Evolutionary conservation across 2,329 filamentous ascomycete species (phyloP).

Genomic region (Aspergillus piperis): DNA sequence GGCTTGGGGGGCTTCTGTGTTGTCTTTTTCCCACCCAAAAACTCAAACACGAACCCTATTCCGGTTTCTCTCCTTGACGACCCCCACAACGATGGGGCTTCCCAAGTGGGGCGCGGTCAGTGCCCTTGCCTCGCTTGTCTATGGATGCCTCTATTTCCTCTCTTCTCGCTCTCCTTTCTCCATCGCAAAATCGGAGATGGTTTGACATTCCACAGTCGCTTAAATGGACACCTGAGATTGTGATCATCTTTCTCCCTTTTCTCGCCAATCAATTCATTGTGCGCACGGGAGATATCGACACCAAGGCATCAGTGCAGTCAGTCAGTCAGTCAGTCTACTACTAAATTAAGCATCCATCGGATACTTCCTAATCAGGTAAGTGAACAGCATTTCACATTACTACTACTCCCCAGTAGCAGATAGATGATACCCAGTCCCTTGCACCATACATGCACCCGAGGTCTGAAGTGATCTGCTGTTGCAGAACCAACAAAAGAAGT

Average conservation of each 20-base stretch:
- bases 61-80: neutral
- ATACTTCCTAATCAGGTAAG: neutral
- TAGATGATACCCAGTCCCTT: neutral
- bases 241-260: too few species aligned
- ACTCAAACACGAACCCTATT: slow-evolving; percentile 1
- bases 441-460: slow-evolving; percentile 1
- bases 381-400: neutral
- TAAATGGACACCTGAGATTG: neutral
- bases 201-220: neutral
- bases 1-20: neutral
- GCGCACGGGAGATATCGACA: too few species aligned
- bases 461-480: neutral
- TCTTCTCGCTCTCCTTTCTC: too few species aligned
- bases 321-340: neutral
- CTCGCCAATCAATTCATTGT: too few species aligned
- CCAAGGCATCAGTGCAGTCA: neutral
- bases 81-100: neutral
- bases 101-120: neutral
- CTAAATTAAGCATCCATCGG: neutral
- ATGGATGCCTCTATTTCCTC: too few species aligned
- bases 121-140: slow-evolving; percentile 7
- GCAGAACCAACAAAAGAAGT: neutral
- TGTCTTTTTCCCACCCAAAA: neutral
- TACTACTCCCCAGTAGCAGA: too few species aligned
- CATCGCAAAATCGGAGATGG: neutral